Evolutionary conservation across 169 alveolate species (phyloP).

Genomic region (Perkinsus chesapeaki): DNA sequence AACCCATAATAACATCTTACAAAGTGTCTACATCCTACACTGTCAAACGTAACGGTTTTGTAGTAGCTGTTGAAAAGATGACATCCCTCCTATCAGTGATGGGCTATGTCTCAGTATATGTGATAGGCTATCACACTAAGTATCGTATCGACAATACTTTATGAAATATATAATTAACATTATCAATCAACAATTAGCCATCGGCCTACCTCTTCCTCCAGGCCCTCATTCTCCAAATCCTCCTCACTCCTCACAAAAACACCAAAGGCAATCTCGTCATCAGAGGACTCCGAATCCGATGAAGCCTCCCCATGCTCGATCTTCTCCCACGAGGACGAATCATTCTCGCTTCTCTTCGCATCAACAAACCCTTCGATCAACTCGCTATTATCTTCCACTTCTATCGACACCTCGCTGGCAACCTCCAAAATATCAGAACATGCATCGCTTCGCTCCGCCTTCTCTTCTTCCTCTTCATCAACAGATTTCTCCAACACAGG

Average conservation of each 20-base stretch:
- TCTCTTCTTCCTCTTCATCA: neutral
- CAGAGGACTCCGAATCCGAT: neutral
- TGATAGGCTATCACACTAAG: no score
- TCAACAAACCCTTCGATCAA: neutral
- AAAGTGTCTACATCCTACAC: no score
- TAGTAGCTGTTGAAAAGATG: no score
- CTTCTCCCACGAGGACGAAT: neutral
- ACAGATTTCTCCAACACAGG: neutral
- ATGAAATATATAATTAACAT: no score
- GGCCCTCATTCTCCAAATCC: neutral
- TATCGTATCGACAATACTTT: no score
- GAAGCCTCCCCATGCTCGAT: neutral
- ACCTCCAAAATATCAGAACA: neutral
- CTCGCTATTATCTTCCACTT: neutral
- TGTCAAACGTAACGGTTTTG: no score
- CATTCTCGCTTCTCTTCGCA: neutral
- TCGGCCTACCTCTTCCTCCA: constrained; percentile 4
- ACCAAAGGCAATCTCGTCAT: neutral
- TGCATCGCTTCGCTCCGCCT: neutral
- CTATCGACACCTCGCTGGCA: neutral
- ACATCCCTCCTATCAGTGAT: no score
- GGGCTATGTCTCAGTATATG: no score
- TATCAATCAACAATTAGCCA: no score
- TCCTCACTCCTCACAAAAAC: neutral
- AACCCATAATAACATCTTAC: no score